Conservation (phyloP, 1,139 yeast genomes). For the Magnusiomyces sp. region DNA sequence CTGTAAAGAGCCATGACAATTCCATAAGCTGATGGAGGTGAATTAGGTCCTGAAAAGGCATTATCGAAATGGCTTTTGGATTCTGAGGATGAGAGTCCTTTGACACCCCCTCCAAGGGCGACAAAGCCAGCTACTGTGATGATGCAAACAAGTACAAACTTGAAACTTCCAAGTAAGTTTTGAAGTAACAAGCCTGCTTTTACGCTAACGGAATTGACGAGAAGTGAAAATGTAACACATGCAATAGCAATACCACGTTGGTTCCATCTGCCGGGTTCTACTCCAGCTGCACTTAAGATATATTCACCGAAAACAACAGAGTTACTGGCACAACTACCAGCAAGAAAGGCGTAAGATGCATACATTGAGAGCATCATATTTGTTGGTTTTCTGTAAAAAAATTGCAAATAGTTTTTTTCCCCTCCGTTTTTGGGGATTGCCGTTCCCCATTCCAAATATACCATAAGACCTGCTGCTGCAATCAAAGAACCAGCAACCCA, state of each 20-base stretch:
- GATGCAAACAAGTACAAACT: constrained; percentile 55
- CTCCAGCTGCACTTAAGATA: constrained; percentile 60
- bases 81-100: too few species aligned
- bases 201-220: constrained; percentile 54
- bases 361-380: constrained; percentile 67
- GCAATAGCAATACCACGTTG: constrained; percentile 69
- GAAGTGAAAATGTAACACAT: constrained; percentile 63
- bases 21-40: constrained; percentile 69
- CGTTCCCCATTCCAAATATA: constrained; percentile 77
- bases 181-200: constrained; percentile 61
- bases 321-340: constrained; percentile 85
- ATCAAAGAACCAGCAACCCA: constrained; percentile 69
- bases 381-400: constrained; percentile 58
- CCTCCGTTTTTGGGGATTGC: constrained; percentile 85
- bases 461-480: constrained; percentile 61
- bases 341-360: constrained; percentile 63
- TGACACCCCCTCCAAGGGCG: constrained; percentile 67
- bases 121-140: constrained; percentile 76
- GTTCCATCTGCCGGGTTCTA: constrained; percentile 62
- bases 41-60: constrained; percentile 54
- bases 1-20: constrained; percentile 70
- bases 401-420: constrained; percentile 75
- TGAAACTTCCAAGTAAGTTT: constrained; percentile 62
- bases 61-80: constrained; percentile 49
- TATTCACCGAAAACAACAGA: constrained; percentile 44